phyloP scores from a whole-genome alignment of 345 rosid genomes.

The Syzygium aqueum region DNA sequence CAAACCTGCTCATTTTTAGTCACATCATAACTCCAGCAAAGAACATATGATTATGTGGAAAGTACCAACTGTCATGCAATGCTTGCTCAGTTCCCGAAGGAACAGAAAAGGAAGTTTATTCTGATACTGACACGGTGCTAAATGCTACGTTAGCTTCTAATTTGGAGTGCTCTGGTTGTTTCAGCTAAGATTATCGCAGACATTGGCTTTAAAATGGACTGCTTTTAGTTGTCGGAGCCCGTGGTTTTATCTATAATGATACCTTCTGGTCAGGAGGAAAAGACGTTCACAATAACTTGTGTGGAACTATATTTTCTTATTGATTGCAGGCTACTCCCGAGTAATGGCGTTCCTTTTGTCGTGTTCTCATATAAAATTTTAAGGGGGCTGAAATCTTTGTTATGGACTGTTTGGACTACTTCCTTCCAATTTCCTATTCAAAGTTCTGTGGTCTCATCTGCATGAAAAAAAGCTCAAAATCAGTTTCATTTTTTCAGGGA shows the following conservation, averaged over 20 bases:
- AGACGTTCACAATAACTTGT: background rate
- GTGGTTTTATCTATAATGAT: background rate
- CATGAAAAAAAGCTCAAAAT: background rate
- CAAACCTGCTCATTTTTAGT: background rate
- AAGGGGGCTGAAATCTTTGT: background rate
- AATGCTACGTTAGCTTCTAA: background rate
- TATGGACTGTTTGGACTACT: background rate
- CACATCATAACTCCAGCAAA: background rate
- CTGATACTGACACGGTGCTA: background rate
- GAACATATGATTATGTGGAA: background rate
- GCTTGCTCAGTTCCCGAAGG: background rate
- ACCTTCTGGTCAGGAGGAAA: background rate
- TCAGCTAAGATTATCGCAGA: background rate
- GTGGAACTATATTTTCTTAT: background rate
- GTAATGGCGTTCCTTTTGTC: background rate
- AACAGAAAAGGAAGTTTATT: background rate
- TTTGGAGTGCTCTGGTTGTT: background rate
- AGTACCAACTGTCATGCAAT: background rate
- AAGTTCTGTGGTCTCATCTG: background rate
- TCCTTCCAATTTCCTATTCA: background rate
- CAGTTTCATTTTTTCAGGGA: conserved; percentile 21
- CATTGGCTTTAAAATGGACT: background rate
- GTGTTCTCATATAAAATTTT: background rate
- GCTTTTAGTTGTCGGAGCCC: background rate
- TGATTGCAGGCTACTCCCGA: background rate